These are phyloP conservation scores for Blakeslea trispora DNA, from an alignment of 371 early-diverging fungal genomes.

Conservation along the genomic window DNA sequence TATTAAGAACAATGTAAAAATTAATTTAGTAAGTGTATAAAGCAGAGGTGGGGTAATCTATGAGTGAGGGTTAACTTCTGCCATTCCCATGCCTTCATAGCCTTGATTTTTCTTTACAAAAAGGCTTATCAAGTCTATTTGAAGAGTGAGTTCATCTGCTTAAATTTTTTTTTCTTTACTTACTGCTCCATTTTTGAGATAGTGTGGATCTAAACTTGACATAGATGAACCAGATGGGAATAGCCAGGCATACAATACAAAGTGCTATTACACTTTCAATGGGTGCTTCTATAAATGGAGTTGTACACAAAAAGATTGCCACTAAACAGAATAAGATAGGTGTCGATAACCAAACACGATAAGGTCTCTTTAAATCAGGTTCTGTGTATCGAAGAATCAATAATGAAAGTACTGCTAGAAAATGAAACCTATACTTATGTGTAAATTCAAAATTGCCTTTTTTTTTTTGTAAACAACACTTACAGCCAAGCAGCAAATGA, in stretches of 20 bases:
- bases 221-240: constrained; percentile 56
- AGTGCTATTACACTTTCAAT: constrained; percentile 54
- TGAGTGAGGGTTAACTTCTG: constrained; percentile 26
- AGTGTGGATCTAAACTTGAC: constrained; percentile 40
- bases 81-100: constrained; percentile 48
- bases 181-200: constrained; percentile 34
- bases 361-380: constrained; percentile 64
- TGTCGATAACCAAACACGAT: constrained; percentile 60
- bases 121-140: constrained; percentile 20
- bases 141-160: background rate
- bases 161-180: constrained; percentile 5
- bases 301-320: constrained; percentile 61
- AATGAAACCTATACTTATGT: constrained; percentile 34
- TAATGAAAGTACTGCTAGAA: constrained; percentile 55
- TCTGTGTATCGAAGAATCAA: constrained; percentile 61
- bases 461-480: constrained; percentile 7
- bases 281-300: constrained; percentile 65
- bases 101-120: constrained; percentile 30
- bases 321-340: constrained; percentile 61
- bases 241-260: constrained; percentile 41
- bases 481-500: constrained; percentile 77
- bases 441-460: background rate
- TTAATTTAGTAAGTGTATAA: background rate
- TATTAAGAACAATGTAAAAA: too few relatives aligned
- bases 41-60: background rate